phyloP scores from a whole-genome alignment of 495 filamentous ascomycete genomes.

The Niebla homalea region DNA sequence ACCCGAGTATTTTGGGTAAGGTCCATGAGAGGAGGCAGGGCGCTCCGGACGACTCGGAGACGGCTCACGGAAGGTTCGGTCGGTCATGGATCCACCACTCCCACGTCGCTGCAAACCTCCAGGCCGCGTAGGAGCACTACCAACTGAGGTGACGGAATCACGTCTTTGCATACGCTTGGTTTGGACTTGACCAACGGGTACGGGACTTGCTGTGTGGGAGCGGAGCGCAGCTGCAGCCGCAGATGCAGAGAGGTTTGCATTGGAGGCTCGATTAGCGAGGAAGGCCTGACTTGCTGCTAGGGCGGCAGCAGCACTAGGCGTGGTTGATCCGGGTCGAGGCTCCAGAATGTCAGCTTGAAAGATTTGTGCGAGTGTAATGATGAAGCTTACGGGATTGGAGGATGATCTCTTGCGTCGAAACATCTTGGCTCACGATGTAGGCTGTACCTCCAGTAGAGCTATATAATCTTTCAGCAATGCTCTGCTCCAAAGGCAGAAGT shows the following conservation, averaged over 20 bases:
- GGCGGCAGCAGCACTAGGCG: slow-evolving; percentile 55
- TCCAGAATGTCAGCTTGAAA: slow-evolving; percentile 22
- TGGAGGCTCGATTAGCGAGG: slow-evolving; percentile 49
- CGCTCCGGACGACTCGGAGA: slow-evolving; percentile 36
- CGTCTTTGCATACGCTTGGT: slow-evolving; percentile 76
- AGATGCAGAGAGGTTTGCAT: slow-evolving; percentile 58
- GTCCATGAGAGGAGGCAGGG: slow-evolving; percentile 27
- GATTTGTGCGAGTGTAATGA: slow-evolving; percentile 8
- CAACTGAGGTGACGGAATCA: slow-evolving; percentile 53
- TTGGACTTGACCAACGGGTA: slow-evolving; percentile 63
- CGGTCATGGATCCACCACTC: slow-evolving; percentile 73
- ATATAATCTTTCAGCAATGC: background rate
- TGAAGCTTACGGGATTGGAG: slow-evolving; percentile 40
- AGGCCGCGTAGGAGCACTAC: slow-evolving; percentile 31
- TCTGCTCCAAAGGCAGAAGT: too few relatives aligned
- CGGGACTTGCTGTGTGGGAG: slow-evolving; percentile 61
- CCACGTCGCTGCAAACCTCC: slow-evolving; percentile 42
- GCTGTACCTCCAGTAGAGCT: background rate
- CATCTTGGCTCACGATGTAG: slow-evolving; percentile 25
- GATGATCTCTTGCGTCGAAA: slow-evolving; percentile 41
- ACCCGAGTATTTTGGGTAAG: slow-evolving; percentile 14
- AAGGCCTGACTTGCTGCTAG: slow-evolving; percentile 73
- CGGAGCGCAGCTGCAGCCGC: slow-evolving; percentile 76
- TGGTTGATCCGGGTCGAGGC: slow-evolving; percentile 42
- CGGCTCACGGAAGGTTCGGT: slow-evolving; percentile 66